Base-by-base conservation (phyloP, 192 early-diverging fungal species). In the Funneliformis geosporum region DNA sequence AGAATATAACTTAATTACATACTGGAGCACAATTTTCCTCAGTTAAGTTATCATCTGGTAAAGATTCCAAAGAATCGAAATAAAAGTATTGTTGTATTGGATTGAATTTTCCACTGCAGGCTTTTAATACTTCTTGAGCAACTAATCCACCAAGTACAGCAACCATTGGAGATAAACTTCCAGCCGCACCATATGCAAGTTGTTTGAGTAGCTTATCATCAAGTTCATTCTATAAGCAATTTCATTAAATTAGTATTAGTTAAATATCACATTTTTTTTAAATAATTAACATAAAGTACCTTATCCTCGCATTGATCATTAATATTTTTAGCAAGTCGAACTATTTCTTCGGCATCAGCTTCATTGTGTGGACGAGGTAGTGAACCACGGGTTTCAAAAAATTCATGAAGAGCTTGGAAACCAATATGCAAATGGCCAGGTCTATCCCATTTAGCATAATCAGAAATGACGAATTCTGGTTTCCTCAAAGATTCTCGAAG, bases 391-490 rank as follows among this genome's bases (percentile, higher is more conserved):
- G 91, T 84, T 74, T 89, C 90, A 8, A 79, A 77, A 69, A 97
- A 99, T 12, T 81, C 82, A 74, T 97, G 93, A n/a, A 99, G 88
- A 7, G 96, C 97, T 84, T 97, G 95, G 92, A 98, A 98, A 43
- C 91, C 96, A 42, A 97, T 78, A 76, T 98, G 96, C 8, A 97
- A 88, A 84, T 97, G 95, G 4, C 89, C 87, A 16, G 97, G 97
- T n/a, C 96, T 91, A 80, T 99, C 97, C 73, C 97, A 99, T 87
- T 99, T 99, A 75, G 95, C 96, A 86, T 94, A 98, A 88, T 99
- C 98, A 46, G 96, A 93, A 73, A 92, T 87, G 46, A 98, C 73
- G 46, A 89, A 95, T 79, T 97, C 95, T 40, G 98, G 98, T 28
- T 87, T 87, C 40, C 89, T 83, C 14, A 97, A 85, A 2, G 96